Evolutionary conservation across 331 rosid genomes (phyloP).

Genomic region (Telfairia occidentalis): DNA sequence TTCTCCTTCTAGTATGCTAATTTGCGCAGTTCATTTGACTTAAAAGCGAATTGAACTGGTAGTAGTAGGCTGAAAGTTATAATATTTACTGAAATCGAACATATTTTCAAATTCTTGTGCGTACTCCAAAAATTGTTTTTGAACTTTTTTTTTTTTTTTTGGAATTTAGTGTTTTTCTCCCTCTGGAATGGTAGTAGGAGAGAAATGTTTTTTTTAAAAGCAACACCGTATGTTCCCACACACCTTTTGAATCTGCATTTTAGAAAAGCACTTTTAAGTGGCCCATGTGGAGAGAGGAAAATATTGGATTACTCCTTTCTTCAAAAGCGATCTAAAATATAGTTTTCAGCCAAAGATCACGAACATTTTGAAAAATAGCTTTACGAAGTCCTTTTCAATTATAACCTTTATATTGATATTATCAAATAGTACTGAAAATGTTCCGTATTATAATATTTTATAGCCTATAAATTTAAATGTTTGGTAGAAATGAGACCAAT

Average conservation of each 20-base stretch:
- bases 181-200: neutral
- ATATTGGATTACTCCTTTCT: neutral
- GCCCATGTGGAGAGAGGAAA: neutral
- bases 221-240: neutral
- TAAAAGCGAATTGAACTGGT: neutral
- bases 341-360: neutral
- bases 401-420: neutral
- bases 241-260: neutral
- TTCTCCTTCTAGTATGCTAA: neutral
- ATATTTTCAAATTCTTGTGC: too few species aligned
- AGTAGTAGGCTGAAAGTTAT: too few species aligned
- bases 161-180: too few species aligned
- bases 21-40: neutral
- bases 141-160: too few species aligned
- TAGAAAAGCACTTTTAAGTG: neutral
- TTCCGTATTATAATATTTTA: neutral
- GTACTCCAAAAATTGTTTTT: too few species aligned
- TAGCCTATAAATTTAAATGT: neutral
- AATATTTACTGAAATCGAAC: too few species aligned
- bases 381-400: neutral
- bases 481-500: conserved; percentile 9
- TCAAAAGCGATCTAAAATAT: neutral
- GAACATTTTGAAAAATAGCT: neutral
- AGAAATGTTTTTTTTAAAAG: neutral
- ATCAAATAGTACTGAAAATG: neutral